These are phyloP conservation scores for Linum trigynum DNA, from an alignment of 345 rosid genomes.

Conservation along the genomic window DNA sequence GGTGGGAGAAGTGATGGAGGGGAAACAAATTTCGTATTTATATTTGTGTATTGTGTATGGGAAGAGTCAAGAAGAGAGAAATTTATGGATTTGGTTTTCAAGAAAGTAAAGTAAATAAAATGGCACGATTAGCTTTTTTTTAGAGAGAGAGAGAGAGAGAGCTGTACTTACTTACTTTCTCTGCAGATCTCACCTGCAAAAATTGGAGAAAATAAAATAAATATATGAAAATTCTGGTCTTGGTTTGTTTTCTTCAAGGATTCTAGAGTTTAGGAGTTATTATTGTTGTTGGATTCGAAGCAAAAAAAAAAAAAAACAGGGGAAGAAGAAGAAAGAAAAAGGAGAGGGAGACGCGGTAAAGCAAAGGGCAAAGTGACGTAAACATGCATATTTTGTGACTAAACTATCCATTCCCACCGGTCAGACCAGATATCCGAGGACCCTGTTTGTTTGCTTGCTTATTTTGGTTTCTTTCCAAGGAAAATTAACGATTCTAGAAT, in stretches of 20 bases:
- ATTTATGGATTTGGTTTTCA: slow-evolving; percentile 7
- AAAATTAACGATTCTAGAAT: neutral
- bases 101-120: slow-evolving; percentile 21
- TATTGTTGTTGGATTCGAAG: neutral
- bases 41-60: slow-evolving; percentile 10
- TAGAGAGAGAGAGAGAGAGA: too few species aligned
- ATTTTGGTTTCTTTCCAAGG: neutral
- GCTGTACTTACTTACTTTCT: too few species aligned
- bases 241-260: too few species aligned
- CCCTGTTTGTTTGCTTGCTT: slow-evolving; percentile 19
- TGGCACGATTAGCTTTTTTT: too few species aligned
- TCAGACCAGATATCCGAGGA: slow-evolving; percentile 48
- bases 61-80: slow-evolving; percentile 14
- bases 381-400: slow-evolving; percentile 89
- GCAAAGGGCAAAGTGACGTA: slow-evolving; percentile 31
- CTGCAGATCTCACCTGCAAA: too few species aligned
- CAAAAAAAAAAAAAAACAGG: too few species aligned
- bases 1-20: neutral
- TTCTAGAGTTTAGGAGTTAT: too few species aligned
- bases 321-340: too few species aligned
- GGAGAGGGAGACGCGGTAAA: slow-evolving; percentile 9
- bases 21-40: slow-evolving; percentile 11
- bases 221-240: neutral
- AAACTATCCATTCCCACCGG: slow-evolving; percentile 41
- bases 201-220: neutral